Percentiles rank a stretch among this genome's conserved stretches.
Conservation (phyloP, 1,284 basidiomycete species). For the Neotropicomus parvogracilis region DNA sequence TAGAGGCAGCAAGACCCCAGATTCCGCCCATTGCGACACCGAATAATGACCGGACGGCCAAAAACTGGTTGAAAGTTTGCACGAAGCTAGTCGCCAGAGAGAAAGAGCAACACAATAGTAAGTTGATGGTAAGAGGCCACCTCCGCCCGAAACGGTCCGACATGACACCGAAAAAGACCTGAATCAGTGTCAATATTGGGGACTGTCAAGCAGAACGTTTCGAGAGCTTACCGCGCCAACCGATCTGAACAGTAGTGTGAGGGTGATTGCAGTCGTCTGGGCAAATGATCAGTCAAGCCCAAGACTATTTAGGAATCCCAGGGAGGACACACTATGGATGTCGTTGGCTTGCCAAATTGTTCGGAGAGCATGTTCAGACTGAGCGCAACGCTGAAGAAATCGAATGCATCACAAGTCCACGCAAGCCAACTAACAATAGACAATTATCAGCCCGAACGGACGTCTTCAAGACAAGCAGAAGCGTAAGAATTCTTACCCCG, state of each 20-base stretch:
- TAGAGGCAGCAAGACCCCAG: conserved; percentile 74
- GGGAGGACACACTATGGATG: conserved; percentile 50
- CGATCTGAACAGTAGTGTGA: conserved; percentile 89
- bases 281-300: conserved; percentile 3
- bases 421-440: conserved; percentile 58
- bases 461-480: neutral
- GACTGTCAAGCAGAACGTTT: neutral
- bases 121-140: conserved; percentile 84
- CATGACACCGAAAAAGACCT: conserved; percentile 73
- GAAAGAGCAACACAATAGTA: conserved; percentile 67
- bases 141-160: conserved; percentile 91
- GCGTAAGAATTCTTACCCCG: conserved; percentile 44
- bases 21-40: conserved; percentile 88
- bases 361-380: conserved; percentile 54
- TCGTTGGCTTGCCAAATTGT: conserved; percentile 50
- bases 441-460: neutral
- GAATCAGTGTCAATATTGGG: neutral
- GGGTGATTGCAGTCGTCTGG: conserved; percentile 82
- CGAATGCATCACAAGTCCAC: conserved; percentile 77
- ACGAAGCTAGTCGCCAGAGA: conserved; percentile 78
- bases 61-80: conserved; percentile 62
- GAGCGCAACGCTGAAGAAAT: conserved; percentile 84
- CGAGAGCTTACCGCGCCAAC: conserved; percentile 64
- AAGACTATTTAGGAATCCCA: neutral
- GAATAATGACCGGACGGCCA: conserved; percentile 73